These are phyloP conservation scores for Yamadazyma buinensis DNA, from an alignment of 1,139 yeast genomes.

Conservation along the genomic window DNA sequence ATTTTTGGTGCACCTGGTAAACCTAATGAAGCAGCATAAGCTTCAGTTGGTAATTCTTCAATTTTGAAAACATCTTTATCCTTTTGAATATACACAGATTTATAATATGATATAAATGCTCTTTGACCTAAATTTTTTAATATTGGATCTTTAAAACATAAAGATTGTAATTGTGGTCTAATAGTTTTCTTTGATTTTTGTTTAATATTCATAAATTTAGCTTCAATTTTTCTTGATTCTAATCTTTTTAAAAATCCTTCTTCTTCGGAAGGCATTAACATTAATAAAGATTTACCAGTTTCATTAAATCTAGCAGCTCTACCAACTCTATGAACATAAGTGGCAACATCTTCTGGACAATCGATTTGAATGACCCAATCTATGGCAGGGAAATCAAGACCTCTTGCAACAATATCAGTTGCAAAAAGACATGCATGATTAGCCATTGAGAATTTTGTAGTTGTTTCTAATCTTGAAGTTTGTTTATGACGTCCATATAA, in stretches of 20 bases:
- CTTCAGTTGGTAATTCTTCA: slow-evolving; percentile 74
- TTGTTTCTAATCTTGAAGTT: slow-evolving; percentile 85
- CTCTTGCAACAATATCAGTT: slow-evolving; percentile 96
- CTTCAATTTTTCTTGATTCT: slow-evolving; percentile 59
- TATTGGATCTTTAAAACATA: slow-evolving; percentile 89
- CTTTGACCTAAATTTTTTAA: slow-evolving; percentile 91
- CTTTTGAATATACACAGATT: slow-evolving; percentile 80
- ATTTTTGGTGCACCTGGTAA: slow-evolving; percentile 95
- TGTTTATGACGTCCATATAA: slow-evolving; percentile 96
- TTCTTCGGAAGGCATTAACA: slow-evolving; percentile 82
- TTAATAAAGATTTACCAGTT: slow-evolving; percentile 77
- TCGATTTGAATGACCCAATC: slow-evolving; percentile 98
- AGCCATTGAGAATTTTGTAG: slow-evolving; percentile 79
- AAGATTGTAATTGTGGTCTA: slow-evolving; percentile 78
- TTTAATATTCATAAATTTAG: slow-evolving; percentile 71
- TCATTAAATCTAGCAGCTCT: slow-evolving; percentile 94
- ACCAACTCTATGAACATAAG: slow-evolving; percentile 95
- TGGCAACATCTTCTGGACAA: slow-evolving; percentile 93
- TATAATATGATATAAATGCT: slow-evolving; percentile 87
- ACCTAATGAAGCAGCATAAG: slow-evolving; percentile 83
- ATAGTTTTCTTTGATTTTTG: slow-evolving; percentile 76
- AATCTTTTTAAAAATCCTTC: slow-evolving; percentile 70
- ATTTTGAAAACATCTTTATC: slow-evolving; percentile 83
- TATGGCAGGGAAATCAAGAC: slow-evolving; percentile 93
- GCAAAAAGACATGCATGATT: slow-evolving; percentile 89